Evolutionary conservation across 148 eudicot genomes (phyloP).

Genomic region (Nepenthes mirabilis): DNA sequence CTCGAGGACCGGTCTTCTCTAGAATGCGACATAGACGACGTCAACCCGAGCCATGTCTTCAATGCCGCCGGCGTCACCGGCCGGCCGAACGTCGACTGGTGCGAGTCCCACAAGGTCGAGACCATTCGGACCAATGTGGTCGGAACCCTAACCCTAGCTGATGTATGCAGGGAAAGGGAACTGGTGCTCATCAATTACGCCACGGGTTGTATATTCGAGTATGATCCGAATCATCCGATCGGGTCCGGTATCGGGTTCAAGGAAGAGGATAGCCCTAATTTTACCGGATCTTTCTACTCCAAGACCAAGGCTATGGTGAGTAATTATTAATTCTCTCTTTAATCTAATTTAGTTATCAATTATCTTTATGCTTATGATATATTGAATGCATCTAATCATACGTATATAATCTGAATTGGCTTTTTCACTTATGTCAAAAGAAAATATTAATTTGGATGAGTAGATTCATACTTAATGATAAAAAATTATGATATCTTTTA

Average conservation of each 20-base stretch:
- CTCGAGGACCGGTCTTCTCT: conserved; percentile 47
- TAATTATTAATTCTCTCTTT: not conserved
- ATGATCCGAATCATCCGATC: conserved; percentile 42
- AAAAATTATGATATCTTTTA: too few relatives aligned
- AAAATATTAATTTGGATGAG: too few relatives aligned
- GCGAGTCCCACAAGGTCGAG: conserved; percentile 73
- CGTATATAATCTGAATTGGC: too few relatives aligned
- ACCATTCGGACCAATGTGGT: conserved; percentile 72
- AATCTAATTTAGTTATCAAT: not conserved
- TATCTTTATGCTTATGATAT: too few relatives aligned
- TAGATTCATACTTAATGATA: too few relatives aligned
- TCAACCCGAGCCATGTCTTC: conserved; percentile 65
- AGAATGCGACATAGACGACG: conserved; percentile 32
- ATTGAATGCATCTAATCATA: too few relatives aligned
- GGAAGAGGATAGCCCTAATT: conserved; percentile 72
- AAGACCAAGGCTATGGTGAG: conserved; percentile 93
- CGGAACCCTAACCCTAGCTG: conserved; percentile 71
- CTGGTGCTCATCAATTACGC: conserved; percentile 56
- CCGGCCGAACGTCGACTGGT: conserved; percentile 83
- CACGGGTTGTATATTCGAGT: conserved; percentile 83
- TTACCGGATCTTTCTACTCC: conserved; percentile 66
- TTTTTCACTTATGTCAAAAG: too few relatives aligned
- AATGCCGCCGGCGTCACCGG: conserved; percentile 91
- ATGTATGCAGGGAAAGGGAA: conserved; percentile 47
- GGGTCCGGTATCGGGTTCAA: conserved; percentile 74